phyloP scores from a whole-genome alignment of 2,329 filamentous ascomycete genomes.

The Pyrenochaeta sp. region DNA sequence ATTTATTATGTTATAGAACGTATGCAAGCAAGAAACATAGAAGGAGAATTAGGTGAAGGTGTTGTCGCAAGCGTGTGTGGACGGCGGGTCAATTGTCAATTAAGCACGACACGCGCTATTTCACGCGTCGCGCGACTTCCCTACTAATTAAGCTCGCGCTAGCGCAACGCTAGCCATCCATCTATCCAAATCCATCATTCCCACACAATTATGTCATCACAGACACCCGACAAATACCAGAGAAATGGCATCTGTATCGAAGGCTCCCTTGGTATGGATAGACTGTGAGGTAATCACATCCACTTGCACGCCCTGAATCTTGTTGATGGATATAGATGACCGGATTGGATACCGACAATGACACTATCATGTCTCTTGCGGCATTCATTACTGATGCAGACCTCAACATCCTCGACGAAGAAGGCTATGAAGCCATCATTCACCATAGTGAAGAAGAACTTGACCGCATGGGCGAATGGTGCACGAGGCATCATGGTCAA shows the following conservation, averaged over 20 bases:
- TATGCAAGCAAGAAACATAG: constrained; percentile 20
- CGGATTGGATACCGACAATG: constrained; percentile 77
- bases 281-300: constrained; percentile 69
- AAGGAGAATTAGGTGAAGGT: constrained; percentile 18
- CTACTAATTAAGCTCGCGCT: constrained; percentile 6
- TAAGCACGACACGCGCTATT: constrained; percentile 27
- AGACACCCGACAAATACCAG: constrained; percentile 2
- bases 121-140: constrained; percentile 31
- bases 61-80: constrained; percentile 21
- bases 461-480: constrained; percentile 89
- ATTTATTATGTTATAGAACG: constrained; percentile 23
- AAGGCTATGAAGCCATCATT: constrained; percentile 82
- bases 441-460: constrained; percentile 76
- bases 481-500: constrained; percentile 77
- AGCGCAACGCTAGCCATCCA: no score
- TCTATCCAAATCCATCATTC: constrained; percentile 9
- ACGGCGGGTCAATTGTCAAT: constrained; percentile 31
- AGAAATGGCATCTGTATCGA: constrained; percentile 61
- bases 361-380: constrained; percentile 89
- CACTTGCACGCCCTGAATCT: background rate
- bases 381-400: constrained; percentile 88
- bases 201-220: background rate
- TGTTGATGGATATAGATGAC: constrained; percentile 77
- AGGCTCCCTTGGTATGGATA: constrained; percentile 82
- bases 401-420: constrained; percentile 76